Conservation (phyloP, 805 yeast species). For the Myxozyma neglecta region DNA sequence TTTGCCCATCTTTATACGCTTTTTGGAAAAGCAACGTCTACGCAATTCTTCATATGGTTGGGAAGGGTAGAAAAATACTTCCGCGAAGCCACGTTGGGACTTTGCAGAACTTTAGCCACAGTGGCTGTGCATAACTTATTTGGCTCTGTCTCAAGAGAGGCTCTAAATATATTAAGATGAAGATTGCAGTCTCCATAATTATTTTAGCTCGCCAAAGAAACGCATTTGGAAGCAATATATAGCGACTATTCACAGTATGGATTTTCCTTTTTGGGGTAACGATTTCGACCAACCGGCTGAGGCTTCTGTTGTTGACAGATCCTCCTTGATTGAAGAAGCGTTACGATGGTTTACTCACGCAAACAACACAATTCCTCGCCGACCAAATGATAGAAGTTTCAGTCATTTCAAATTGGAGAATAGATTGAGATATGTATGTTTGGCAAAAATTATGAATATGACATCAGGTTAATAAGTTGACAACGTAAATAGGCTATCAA, state of each 20-base stretch:
- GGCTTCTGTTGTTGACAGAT: too few species aligned
- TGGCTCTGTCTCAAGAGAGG: neutral
- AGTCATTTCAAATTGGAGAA: constrained; percentile 1
- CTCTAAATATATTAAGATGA: neutral
- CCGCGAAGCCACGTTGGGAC: constrained; percentile 9
- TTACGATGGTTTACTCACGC: constrained; percentile 11
- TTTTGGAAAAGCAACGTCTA: neutral
- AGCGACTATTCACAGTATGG: too few species aligned
- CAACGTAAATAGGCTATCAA: neutral
- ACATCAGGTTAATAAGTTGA: neutral
- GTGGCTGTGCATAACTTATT: too few species aligned
- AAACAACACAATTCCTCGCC: constrained; percentile 8
- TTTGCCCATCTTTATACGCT: constrained; percentile 26
- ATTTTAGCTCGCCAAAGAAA: too few species aligned
- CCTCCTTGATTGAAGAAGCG: neutral
- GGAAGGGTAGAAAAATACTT: neutral
- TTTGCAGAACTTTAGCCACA: neutral
- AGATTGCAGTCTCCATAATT: neutral
- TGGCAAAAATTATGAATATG: neutral
- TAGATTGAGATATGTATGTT: neutral
- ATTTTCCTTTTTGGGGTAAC: too few species aligned
- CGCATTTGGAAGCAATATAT: too few species aligned
- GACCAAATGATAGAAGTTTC: constrained; percentile 3
- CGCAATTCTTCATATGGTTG: neutral
- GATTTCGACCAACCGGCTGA: too few species aligned